Base-by-base conservation (phyloP, 129 eudicot species). In the Mikania micrantha region DNA sequence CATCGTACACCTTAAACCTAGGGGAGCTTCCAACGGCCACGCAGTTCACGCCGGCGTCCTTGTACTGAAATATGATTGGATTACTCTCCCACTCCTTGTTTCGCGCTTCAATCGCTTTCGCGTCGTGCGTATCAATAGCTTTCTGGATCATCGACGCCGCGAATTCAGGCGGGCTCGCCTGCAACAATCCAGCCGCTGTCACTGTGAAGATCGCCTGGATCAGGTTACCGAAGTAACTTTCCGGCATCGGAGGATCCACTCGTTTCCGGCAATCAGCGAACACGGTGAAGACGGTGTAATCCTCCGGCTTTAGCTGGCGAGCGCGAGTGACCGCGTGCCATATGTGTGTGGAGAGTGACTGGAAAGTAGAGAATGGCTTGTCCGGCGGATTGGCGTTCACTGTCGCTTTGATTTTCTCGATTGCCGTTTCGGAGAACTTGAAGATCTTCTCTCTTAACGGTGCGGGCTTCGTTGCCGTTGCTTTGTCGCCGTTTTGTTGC, bases 11-110 rank as follows among this genome's bases (percentile, higher is more conserved):
- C 74, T 86, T 88, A 74, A 93, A 93, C 80, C 96, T 64, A 35
- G 99, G 99, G 41, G 99, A 93, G 58, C 96, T 88, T 22, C 99
- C 99, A 1, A 93, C 99, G 7, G 99, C 99, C 35, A 93, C 99
- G 29, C 99, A 93, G 85, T 93, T 93, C 35, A 84, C 83, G 0
- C 96, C 99, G 24, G 99, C 99, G 38, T 93, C 99, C 77, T 93
- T 93, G 71, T 40, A 93, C 74, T 86, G 84, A 74, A 93, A 93
- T 8, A 93, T 86, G 39, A 78, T 73, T 34, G 99, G 99, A 21
- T 85, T 89, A 50, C 82, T 78, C 66, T 93, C 99, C 92, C 92
- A 93, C 53, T 93, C 99, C 28, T 57, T 77, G 84, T 93, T 93
- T 13, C 92, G 68, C 29, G 52, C 80, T 22, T 86, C 84, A 13